Percentiles rank a stretch among this genome's conserved stretches.
Conservation (phyloP, 331 rosid genomes). For the Dryas integrifolia region DNA sequence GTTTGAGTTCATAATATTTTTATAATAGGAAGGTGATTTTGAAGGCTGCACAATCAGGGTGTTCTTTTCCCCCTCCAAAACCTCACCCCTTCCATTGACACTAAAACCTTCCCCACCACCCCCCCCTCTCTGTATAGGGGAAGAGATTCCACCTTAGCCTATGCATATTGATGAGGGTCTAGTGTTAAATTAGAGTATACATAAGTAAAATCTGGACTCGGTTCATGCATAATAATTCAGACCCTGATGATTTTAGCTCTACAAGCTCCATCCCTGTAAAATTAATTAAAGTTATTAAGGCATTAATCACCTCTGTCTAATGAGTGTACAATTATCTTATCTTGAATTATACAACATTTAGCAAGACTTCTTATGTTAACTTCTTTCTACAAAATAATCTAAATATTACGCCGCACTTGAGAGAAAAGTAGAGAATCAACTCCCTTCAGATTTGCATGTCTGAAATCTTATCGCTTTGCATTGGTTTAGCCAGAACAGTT, state of each 20-base stretch:
- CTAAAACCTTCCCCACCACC: too few relatives aligned
- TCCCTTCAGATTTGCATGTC: background rate
- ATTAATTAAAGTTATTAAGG: background rate
- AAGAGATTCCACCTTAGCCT: too few relatives aligned
- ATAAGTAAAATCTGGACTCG: background rate
- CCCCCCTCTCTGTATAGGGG: too few relatives aligned
- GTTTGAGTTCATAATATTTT: background rate
- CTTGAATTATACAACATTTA: background rate
- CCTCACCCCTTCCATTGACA: too few relatives aligned
- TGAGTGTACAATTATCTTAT: background rate
- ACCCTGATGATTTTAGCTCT: background rate
- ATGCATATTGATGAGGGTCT: background rate
- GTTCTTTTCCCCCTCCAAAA: too few relatives aligned
- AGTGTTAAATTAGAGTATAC: background rate
- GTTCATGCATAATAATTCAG: background rate
- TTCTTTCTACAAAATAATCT: too few relatives aligned
- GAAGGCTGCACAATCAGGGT: background rate
- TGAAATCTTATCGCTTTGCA: background rate
- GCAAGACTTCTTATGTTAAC: background rate
- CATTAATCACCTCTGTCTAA: background rate
- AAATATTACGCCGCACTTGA: background rate
- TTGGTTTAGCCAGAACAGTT: background rate
- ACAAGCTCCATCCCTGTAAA: background rate
- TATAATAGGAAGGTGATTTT: background rate
- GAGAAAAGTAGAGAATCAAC: background rate